Evolutionary conservation across 352 stramenopile species (phyloP).

Genomic region (Nannochloropsis limnetica): DNA sequence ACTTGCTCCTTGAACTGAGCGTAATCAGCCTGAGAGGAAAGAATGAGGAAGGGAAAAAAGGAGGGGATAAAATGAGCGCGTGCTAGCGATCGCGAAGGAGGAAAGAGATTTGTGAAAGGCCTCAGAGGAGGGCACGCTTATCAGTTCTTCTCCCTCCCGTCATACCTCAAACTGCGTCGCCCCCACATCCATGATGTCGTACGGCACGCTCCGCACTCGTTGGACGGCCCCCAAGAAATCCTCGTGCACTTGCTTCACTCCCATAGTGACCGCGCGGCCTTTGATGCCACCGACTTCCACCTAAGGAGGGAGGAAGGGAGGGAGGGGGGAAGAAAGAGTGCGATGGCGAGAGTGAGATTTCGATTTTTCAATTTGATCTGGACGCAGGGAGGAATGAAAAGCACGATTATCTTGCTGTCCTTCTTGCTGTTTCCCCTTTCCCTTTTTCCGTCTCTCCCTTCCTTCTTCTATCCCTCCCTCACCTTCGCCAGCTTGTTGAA

Average conservation of each 20-base stretch:
- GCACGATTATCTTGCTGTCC: not conserved
- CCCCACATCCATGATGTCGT: conserved; percentile 95
- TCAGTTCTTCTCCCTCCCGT: not conserved
- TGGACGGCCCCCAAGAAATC: conserved; percentile 87
- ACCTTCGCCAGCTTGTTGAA: conserved; percentile 96
- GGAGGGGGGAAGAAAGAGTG: not conserved
- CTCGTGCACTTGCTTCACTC: conserved; percentile 76
- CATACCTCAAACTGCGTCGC: conserved; percentile 64
- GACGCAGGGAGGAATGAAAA: not conserved
- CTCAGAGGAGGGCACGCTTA: not conserved
- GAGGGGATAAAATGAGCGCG: not conserved
- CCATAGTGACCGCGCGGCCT: conserved; percentile 76
- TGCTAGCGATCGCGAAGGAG: not conserved
- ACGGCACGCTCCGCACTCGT: conserved; percentile 85
- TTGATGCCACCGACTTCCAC: conserved; percentile 86
- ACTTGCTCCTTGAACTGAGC: conserved; percentile 72
- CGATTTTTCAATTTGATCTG: not conserved
- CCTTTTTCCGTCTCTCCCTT: not conserved
- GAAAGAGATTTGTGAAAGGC: not conserved
- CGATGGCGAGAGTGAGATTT: not conserved
- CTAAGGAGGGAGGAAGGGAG: not conserved
- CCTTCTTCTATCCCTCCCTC: not conserved
- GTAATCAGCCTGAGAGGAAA: not conserved
- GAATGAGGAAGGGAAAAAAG: not conserved
- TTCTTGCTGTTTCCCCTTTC: not conserved